phyloP scores from a whole-genome alignment of 768 basidiomycete genomes.

The Mrakia blollopis region DNA sequence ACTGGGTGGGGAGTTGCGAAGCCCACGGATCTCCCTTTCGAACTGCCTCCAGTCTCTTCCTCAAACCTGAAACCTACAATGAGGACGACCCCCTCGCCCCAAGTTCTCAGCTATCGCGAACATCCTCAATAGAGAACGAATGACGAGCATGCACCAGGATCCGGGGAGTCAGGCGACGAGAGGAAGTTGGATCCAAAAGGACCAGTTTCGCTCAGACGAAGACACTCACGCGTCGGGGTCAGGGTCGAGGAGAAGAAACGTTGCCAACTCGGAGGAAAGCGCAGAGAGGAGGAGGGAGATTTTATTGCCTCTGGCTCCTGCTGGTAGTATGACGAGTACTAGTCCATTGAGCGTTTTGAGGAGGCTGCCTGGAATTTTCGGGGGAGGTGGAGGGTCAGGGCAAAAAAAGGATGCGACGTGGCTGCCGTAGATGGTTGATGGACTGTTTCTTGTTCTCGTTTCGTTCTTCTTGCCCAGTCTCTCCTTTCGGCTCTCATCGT shows the following conservation, averaged over 20 bases:
- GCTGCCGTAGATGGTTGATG: background rate
- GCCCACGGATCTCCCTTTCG: no score
- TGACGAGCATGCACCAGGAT: background rate
- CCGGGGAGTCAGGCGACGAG: background rate
- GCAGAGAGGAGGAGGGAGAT: background rate
- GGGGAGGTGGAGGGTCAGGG: background rate
- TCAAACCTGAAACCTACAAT: no score
- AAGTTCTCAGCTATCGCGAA: background rate
- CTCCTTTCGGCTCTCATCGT: background rate
- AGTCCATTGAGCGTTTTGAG: background rate
- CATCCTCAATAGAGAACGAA: background rate
- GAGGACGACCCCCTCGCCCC: background rate
- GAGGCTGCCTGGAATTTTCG: background rate
- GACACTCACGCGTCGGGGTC: no score
- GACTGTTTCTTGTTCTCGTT: slow-evolving; percentile 3
- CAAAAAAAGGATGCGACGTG: background rate
- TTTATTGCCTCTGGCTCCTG: background rate
- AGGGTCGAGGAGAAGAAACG: no score
- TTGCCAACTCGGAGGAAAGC: background rate
- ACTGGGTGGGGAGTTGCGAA: background rate
- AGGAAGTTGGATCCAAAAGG: background rate
- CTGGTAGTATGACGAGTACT: background rate
- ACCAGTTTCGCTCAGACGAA: background rate
- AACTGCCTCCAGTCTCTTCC: no score
- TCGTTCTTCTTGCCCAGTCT: background rate